phyloP scores from a whole-genome alignment of 139 green algal genomes.

The Picochlorum sp. region DNA sequence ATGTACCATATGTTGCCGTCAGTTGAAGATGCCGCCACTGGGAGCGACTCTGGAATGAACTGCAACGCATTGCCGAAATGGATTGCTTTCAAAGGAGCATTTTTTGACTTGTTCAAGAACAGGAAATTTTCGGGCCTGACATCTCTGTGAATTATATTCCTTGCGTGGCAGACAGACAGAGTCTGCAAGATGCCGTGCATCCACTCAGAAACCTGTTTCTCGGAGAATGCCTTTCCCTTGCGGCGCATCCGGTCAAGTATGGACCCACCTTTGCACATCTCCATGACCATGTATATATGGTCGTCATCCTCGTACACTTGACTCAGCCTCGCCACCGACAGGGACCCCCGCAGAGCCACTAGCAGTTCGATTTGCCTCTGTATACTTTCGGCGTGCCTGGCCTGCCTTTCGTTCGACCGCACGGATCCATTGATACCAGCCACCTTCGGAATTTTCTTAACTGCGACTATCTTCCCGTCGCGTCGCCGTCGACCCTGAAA shows the following conservation, averaged over 20 bases:
- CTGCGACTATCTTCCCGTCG: slow-evolving; percentile 7
- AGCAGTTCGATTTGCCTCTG: slow-evolving; percentile 22
- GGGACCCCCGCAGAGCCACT: slow-evolving; percentile 20
- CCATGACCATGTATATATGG: slow-evolving; percentile 33
- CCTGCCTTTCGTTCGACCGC: slow-evolving; percentile 9
- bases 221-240: slow-evolving; percentile 14
- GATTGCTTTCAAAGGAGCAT: slow-evolving; percentile 39
- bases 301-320: slow-evolving; percentile 36
- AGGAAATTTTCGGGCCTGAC: slow-evolving; percentile 47
- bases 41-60: slow-evolving; percentile 49
- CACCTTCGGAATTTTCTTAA: slow-evolving; percentile 29
- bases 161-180: slow-evolving; percentile 34
- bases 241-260: slow-evolving; percentile 16
- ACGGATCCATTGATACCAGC: slow-evolving; percentile 3
- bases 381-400: neutral
- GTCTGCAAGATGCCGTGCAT: slow-evolving; percentile 35
- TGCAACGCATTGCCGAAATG: slow-evolving; percentile 41
- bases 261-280: slow-evolving; percentile 42
- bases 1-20: slow-evolving; percentile 78
- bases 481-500: neutral
- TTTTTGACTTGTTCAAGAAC: slow-evolving; percentile 16
- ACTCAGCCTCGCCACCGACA: slow-evolving; percentile 33
- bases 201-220: slow-evolving; percentile 26
- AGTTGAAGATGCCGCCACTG: slow-evolving; percentile 56
- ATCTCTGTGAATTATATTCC: slow-evolving; percentile 36